Base-by-base conservation (phyloP, 2,329 filamentous ascomycete species). In the Cadophora malorum region DNA sequence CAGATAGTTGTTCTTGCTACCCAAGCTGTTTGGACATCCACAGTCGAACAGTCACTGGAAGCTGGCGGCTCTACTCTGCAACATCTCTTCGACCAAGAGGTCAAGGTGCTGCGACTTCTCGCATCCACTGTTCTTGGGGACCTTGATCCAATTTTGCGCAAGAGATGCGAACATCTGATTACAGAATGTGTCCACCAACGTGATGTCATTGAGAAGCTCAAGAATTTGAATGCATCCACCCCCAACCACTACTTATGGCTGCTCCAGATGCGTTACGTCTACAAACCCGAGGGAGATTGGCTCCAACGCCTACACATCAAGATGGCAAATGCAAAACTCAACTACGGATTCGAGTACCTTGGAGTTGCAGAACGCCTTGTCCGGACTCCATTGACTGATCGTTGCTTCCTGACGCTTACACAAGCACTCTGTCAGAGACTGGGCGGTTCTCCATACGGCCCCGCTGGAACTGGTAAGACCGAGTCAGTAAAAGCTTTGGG, bases 131-230 rank as follows among this genome's bases (percentile, higher is more conserved):
- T 99, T 14, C 85, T 99, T 19, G 93, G 92, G 49, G 94, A 99
- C 76, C 86, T 99, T 25, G 91, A 94, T 72, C 84, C 93, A 7
- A 91, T 97, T 61, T 88, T 92, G 77, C 88, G 96, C 70, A 97
- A 97, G 85, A 97, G 97, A 83, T 99, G 95, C 80, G 96, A 99
- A 79, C 95, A 97, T 80, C 87, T 99, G 72, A 99, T 99, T 77
- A 99, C 96, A 0, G 96, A 99, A 79, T 98, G 96, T 77, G 96
- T 99, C 16, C 96, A 99, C 78, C 96, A 99, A 80, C 91, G 96
- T 69, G 96, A 99, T 79, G 88, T 91, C 21, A 96, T 98, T 71
- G 91, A 95, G 76, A 96, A 93, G 79, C 88, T 99, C 31, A 86
- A 94, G 59, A 86, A 90, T 56, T 84, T 88, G 56, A 90, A 91